Evolutionary conservation across 148 eudicot species (phyloP).

Genomic region (Pouteria glomerata): DNA sequence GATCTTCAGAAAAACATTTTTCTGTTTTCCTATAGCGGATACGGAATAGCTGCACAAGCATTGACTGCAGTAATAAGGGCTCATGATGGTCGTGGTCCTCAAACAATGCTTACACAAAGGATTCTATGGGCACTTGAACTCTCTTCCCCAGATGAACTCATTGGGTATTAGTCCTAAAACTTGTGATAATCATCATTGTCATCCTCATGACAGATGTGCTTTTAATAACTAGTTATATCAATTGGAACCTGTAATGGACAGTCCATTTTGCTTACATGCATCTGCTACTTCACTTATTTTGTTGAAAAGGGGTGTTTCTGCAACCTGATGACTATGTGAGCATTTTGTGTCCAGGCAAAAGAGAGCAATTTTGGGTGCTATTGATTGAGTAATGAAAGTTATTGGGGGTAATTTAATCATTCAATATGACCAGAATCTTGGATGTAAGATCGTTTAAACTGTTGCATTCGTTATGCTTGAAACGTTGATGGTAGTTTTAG

Average conservation of each 20-base stretch:
- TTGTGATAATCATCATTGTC: neutral
- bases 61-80: conserved; percentile 83
- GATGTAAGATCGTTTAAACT: neutral
- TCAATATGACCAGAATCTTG: neutral
- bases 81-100: conserved; percentile 83
- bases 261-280: neutral
- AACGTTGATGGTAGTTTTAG: neutral
- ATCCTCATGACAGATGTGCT: neutral
- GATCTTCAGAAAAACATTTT: neutral
- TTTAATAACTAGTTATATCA: neutral
- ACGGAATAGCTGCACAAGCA: conserved; percentile 85
- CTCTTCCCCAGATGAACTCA: conserved; percentile 74
- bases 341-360: neutral
- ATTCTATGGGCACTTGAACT: conserved; percentile 57
- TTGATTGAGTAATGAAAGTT: neutral
- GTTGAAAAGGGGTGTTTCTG: neutral
- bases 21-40: conserved; percentile 56
- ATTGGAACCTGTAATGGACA: neutral
- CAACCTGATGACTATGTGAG: neutral
- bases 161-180: conserved; percentile 48
- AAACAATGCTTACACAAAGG: conserved; percentile 46
- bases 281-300: neutral
- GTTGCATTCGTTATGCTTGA: neutral
- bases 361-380: neutral
- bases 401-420: neutral